These are phyloP conservation scores for Saturnispora kantuleensis DNA, from an alignment of 805 yeast genomes.

Conservation along the genomic window DNA sequence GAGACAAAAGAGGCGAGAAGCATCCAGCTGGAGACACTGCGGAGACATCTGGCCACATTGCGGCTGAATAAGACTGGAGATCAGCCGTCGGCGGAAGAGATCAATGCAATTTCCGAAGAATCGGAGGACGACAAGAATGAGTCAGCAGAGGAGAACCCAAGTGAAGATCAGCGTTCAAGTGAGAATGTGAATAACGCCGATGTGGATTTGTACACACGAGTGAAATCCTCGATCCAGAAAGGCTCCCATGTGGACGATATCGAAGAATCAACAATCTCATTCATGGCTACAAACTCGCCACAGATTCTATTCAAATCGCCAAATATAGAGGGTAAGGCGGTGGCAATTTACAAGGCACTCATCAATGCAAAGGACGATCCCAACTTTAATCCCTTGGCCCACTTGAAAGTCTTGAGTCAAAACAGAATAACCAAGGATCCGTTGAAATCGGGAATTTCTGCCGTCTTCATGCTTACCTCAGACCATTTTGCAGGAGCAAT, in stretches of 20 bases:
- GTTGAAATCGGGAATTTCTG: conserved; percentile 39
- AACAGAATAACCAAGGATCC: conserved; percentile 11
- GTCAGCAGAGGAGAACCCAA: conserved; percentile 36
- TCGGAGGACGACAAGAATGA: conserved; percentile 23
- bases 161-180: conserved; percentile 25
- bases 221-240: neutral
- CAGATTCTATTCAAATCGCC: conserved; percentile 47
- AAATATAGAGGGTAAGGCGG: conserved; percentile 27
- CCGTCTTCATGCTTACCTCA: conserved; percentile 89
- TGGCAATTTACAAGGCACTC: conserved; percentile 60
- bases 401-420: conserved; percentile 25
- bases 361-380: conserved; percentile 34
- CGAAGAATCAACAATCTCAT: conserved; percentile 34
- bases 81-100: neutral
- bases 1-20: conserved; percentile 12
- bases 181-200: conserved; percentile 23
- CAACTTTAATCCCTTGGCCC: conserved; percentile 36
- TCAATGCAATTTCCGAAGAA: neutral
- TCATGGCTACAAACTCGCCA: conserved; percentile 63
- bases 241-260: neutral
- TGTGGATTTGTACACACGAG: neutral
- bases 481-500: conserved; percentile 98
- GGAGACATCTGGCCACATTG: conserved; percentile 3
- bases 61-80: neutral
- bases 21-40: neutral